Evolutionary conservation across 805 yeast genomes (phyloP).

Genomic region (Soucietia sequanensis): DNA sequence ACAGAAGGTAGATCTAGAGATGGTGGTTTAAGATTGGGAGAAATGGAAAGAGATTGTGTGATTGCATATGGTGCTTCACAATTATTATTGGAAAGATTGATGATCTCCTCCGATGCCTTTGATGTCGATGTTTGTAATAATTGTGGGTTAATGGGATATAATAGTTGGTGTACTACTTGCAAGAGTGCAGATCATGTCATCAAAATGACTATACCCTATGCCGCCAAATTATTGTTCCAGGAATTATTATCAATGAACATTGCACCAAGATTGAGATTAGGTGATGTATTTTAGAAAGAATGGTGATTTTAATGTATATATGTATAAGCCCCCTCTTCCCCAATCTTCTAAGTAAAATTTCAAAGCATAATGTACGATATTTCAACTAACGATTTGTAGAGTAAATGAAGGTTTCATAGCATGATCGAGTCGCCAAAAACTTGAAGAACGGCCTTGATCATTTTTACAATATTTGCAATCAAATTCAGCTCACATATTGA

Average conservation of each 20-base stretch:
- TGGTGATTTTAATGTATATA: neutral
- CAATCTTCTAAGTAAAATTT: neutral
- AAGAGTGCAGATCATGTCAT: constrained; percentile 81
- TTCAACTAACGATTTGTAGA: neutral
- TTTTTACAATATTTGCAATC: too few relatives aligned
- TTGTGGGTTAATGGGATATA: constrained; percentile 97
- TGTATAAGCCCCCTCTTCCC: neutral
- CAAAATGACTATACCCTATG: constrained; percentile 96
- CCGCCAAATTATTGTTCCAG: constrained; percentile 97
- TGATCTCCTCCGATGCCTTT: constrained; percentile 96
- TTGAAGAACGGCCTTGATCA: too few relatives aligned
- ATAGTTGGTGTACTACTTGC: constrained; percentile 98
- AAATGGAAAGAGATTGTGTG: constrained; percentile 99
- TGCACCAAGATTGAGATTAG: constrained; percentile 90
- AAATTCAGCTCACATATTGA: too few relatives aligned
- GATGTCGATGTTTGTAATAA: constrained; percentile 92
- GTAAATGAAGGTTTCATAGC: too few relatives aligned
- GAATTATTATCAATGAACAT: constrained; percentile 98
- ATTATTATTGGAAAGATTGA: constrained; percentile 84
- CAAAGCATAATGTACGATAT: neutral
- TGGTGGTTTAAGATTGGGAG: constrained; percentile 98
- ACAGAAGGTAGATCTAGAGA: constrained; percentile 99
- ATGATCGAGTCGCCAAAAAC: too few relatives aligned
- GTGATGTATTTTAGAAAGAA: constrained; percentile 69
- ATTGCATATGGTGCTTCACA: constrained; percentile 99